Percentiles rank a stretch among this genome's conserved stretches.
Conservation (phyloP, 2,329 filamentous ascomycete species). For the Phyllosticta capitalensis region DNA sequence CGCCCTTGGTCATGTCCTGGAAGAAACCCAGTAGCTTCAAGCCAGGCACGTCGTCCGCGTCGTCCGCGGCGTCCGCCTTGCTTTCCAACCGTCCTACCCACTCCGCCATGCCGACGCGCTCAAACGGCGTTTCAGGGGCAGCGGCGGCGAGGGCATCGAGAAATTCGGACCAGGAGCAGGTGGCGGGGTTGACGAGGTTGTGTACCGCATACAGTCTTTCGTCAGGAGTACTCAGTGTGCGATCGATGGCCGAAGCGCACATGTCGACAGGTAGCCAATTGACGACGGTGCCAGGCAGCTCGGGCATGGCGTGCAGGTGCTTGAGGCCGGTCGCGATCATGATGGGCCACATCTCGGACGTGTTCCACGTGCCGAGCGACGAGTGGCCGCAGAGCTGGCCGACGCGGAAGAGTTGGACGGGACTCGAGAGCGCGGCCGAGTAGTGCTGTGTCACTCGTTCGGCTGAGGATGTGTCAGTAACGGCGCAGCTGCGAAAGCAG, state of each 20-base stretch:
- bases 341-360: conserved; percentile 13
- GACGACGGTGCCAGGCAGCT: conserved; percentile 1
- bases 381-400: conserved; percentile 13
- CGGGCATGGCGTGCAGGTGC: conserved; percentile 9
- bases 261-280: conserved; percentile 13
- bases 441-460: conserved; percentile 9
- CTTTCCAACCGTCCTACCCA: conserved; percentile 9
- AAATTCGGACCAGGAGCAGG: conserved; percentile 5
- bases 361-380: conserved; percentile 9
- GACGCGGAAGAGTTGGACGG: conserved; percentile 11
- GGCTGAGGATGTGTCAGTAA: neutral
- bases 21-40: conserved; percentile 12
- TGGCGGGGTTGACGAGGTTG: conserved; percentile 12
- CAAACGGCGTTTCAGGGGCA: neutral
- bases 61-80: neutral
- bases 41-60: conserved; percentile 4
- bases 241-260: conserved; percentile 4
- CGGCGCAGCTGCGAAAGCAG: neutral
- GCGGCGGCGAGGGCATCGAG: conserved; percentile 1
- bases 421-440: neutral
- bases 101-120: conserved; percentile 7
- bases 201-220: conserved; percentile 3
- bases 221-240: too few species aligned
- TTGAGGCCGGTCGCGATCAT: conserved; percentile 12
- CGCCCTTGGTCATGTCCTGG: conserved; percentile 6